A percentile compares a stretch with the other conserved stretches of the same genome.
phyloP scores from a whole-genome alignment of 2,329 filamentous ascomycete genomes.

The Trichoderma sp. region DNA sequence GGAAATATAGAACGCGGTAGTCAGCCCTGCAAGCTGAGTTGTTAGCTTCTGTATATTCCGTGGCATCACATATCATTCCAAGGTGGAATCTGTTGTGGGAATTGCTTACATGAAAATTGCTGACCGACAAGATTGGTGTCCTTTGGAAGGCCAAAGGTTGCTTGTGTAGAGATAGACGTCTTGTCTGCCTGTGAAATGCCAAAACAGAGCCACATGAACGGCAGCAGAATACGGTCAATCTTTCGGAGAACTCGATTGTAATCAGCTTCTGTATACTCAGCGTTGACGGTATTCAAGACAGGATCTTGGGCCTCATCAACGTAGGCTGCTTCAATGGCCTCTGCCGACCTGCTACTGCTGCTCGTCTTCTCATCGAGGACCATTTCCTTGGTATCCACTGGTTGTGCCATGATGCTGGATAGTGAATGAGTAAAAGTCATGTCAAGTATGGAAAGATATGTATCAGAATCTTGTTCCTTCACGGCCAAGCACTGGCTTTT shows the following conservation, averaged over 20 bases:
- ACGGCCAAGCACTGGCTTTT: not conserved
- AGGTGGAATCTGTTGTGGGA: not conserved
- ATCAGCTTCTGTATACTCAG: not conserved
- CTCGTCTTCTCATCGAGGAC: not conserved
- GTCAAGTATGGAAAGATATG: not conserved
- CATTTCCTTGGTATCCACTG: not conserved
- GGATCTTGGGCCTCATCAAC: not conserved
- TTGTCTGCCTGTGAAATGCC: not conserved
- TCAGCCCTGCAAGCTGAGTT: not conserved
- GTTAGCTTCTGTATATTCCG: not conserved
- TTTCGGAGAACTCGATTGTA: not conserved
- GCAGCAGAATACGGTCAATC: not conserved
- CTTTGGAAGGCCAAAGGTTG: not conserved
- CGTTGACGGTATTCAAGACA: not conserved
- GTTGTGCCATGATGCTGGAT: not conserved
- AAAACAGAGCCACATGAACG: not conserved
- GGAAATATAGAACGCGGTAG: not conserved
- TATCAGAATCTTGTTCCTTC: not conserved
- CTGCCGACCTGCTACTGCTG: not conserved
- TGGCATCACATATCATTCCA: not conserved
- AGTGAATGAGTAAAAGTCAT: not conserved
- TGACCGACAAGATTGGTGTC: not conserved
- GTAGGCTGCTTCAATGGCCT: not conserved
- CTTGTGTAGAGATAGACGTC: not conserved
- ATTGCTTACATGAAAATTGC: not conserved